Evolutionary conservation across 352 stramenopile species (phyloP).

Genomic region (Globisporangium nagaii): DNA sequence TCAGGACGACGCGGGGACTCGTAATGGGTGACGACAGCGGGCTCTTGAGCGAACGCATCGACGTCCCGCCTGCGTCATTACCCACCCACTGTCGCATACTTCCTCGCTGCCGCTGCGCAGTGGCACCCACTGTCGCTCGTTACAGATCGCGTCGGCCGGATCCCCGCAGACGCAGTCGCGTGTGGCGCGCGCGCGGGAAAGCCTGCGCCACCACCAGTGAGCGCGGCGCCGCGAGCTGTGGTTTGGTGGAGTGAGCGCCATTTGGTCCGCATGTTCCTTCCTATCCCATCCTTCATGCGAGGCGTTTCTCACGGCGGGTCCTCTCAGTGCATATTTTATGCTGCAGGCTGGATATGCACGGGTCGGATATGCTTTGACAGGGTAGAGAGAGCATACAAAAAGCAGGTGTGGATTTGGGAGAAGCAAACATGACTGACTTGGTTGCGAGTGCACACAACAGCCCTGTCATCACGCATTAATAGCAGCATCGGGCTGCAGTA

Average conservation of each 20-base stretch:
- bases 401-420: too few species aligned
- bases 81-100: conserved; percentile 9
- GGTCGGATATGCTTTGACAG: background rate
- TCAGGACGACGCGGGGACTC: background rate
- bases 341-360: background rate
- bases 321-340: background rate
- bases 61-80: background rate
- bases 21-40: conserved; percentile 5
- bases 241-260: conserved; percentile 1
- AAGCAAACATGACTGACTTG: too few species aligned
- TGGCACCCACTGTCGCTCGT: conserved; percentile 2
- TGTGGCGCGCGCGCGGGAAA: background rate
- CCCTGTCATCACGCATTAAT: too few species aligned
- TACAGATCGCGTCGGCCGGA: too few species aligned
- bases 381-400: background rate
- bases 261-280: background rate
- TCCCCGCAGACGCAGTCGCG: background rate
- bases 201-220: conserved; percentile 1
- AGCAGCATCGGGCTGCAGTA: too few species aligned
- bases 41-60: conserved; percentile 3
- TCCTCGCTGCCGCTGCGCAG: background rate
- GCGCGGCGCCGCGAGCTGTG: background rate
- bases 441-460: too few species aligned
- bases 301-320: background rate
- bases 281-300: background rate